Base-by-base conservation (phyloP, 495 filamentous ascomycete genomes). In the Penicillium psychrofluorescens region DNA sequence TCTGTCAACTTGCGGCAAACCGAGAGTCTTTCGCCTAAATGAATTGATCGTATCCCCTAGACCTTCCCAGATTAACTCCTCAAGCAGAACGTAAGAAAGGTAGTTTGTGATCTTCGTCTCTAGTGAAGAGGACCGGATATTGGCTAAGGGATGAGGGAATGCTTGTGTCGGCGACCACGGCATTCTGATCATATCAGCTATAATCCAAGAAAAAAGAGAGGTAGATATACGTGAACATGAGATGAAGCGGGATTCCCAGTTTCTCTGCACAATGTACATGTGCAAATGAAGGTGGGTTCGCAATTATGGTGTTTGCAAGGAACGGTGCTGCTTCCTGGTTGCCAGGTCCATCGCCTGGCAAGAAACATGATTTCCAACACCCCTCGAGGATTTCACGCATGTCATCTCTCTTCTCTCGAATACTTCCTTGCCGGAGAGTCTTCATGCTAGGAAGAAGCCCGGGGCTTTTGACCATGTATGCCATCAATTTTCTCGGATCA, bases 391-490 rank as follows among this genome's bases (percentile, higher is more conserved):
- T 85, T 42, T 80, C 67, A 36, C 75, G 78, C 71, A 90, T 86
- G 7, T 77, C 79, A 28, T 71, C 71, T 15, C 84, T 71, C 11
- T 81, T 69, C 49, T 76, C 71, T 1, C 70, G 72, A 32, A 91
- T 76, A 43, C 86, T 84, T 9, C 86, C 86, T 33, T 68, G 77
- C 35, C 76, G 75, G 12, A 91, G 62, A 2, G 80, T 74, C 39
- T 82, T 72, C 36, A 90, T 68, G 11, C 78, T 77, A 0, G 86
- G 86, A 63, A 90, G 82, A 45, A 92, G 68, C 2, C 86, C 84
- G 10, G 85, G 84, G 59, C 90, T 88, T 57, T 88, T 88, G 14
- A 90, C 85, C 86, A 90, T 89, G 52, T 86, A 90, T 2, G 83
- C 78, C 86, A 92, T 92, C 16, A 92, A 73, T 52, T 86, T 79